Percentiles rank a stretch among this genome's conserved stretches.
phyloP scores from a whole-genome alignment of 1,284 basidiomycete species.

The Sporisorium graminicola region DNA sequence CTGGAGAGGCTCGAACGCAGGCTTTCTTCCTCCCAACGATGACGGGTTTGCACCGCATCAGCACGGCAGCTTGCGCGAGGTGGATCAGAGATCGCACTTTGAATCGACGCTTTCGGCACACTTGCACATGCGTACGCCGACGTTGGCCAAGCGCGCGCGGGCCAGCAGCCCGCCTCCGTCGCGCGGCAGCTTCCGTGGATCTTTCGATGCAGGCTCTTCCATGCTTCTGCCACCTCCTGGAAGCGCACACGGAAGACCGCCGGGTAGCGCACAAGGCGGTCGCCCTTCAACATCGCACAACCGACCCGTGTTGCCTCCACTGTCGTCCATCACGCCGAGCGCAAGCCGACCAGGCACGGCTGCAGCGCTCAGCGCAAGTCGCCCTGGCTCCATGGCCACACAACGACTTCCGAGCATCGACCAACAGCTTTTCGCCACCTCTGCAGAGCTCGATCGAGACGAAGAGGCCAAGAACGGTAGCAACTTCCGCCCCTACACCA shows the following conservation, averaged over 20 bases:
- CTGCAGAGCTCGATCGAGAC: constrained; percentile 32
- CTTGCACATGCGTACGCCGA: constrained; percentile 57
- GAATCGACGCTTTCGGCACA: constrained; percentile 57
- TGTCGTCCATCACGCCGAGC: constrained; percentile 50
- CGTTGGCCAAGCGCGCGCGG: constrained; percentile 38
- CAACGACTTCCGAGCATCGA: constrained; percentile 53
- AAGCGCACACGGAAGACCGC: constrained; percentile 51
- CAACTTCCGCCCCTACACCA: constrained; percentile 38
- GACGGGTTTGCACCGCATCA: constrained; percentile 19
- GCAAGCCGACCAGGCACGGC: constrained; percentile 57
- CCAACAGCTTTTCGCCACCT: constrained; percentile 45
- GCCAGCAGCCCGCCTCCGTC: constrained; percentile 46
- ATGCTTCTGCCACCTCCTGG: constrained; percentile 41
- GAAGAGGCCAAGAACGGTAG: constrained; percentile 27
- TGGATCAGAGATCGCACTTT: constrained; percentile 41
- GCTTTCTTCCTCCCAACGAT: constrained; percentile 9
- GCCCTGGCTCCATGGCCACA: constrained; percentile 27
- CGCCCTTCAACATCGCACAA: constrained; percentile 48
- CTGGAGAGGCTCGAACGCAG: constrained; percentile 29
- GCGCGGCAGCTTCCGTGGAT: constrained; percentile 38
- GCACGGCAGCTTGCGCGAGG: constrained; percentile 9
- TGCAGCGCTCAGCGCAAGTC: constrained; percentile 33
- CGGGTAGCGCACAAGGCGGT: constrained; percentile 41
- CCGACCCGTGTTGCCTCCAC: constrained; percentile 57
- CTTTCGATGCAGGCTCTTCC: constrained; percentile 37